A percentile compares a stretch with the other conserved stretches of the same genome.
phyloP scores from a whole-genome alignment of 345 rosid species.

The Ceriops zippeliana region DNA sequence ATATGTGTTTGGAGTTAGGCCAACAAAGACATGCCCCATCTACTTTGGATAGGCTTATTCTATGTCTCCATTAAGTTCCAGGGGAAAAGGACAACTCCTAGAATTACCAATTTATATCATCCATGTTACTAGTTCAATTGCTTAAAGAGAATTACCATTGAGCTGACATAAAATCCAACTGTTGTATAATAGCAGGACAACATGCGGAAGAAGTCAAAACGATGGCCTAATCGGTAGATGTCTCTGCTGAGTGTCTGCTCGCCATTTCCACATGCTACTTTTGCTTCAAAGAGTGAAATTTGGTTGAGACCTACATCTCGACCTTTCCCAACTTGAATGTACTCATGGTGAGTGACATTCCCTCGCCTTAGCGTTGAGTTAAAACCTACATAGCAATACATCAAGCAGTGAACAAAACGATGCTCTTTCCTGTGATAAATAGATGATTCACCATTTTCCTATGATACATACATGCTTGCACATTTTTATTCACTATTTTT shows the following conservation, averaged over 20 bases:
- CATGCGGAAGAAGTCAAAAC: conserved; percentile 98
- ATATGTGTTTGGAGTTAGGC: neutral
- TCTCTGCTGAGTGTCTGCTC: conserved; percentile 95
- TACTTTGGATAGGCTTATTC: neutral
- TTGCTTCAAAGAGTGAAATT: conserved; percentile 95
- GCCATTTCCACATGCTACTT: conserved; percentile 97
- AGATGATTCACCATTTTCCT: neutral
- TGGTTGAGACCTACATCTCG: conserved; percentile 98
- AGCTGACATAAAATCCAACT: conserved; percentile 78
- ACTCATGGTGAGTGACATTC: conserved; percentile 96
- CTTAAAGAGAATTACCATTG: conserved; percentile 60
- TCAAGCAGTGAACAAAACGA: conserved; percentile 3
- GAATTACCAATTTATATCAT: neutral
- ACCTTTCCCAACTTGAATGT: conserved; percentile 99
- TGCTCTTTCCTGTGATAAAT: neutral
- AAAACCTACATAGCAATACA: conserved; percentile 50
- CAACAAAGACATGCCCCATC: neutral
- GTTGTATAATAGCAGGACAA: conserved; percentile 86
- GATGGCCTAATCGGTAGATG: conserved; percentile 89
- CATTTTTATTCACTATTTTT: neutral
- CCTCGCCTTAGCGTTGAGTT: conserved; percentile 91
- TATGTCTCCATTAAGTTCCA: neutral
- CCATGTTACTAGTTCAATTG: neutral
- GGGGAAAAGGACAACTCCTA: neutral
- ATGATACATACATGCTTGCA: neutral